Evolutionary conservation across 179 eudicot species (phyloP).

Genomic region (Drosera spatulata): DNA sequence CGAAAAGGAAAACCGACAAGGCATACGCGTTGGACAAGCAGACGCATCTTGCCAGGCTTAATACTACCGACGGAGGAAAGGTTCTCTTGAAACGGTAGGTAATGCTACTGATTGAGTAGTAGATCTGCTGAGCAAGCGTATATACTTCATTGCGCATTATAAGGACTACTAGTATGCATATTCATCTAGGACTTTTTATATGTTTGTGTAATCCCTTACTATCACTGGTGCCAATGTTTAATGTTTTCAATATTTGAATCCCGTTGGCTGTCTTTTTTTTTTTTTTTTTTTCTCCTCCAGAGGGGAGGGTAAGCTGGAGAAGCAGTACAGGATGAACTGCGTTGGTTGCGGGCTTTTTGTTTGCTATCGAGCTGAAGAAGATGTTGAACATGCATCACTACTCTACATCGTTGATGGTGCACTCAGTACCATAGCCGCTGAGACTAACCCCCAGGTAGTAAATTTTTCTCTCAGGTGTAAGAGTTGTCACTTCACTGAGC

Average conservation of each 20-base stretch:
- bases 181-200: no score
- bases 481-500: no score
- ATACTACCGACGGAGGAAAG: conserved; percentile 72
- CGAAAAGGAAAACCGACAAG: conserved; percentile 91
- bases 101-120: conserved; percentile 49
- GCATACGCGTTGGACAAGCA: conserved; percentile 83
- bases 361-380: conserved; percentile 92
- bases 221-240: no score
- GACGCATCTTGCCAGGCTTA: conserved; percentile 89
- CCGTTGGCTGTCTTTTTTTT: background rate
- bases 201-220: no score
- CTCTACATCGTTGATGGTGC: conserved; percentile 83
- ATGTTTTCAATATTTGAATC: no score
- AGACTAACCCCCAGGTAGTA: conserved; percentile 84
- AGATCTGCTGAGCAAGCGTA: background rate
- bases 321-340: conserved; percentile 87
- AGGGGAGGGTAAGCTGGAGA: conserved; percentile 92
- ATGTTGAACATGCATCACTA: conserved; percentile 59
- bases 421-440: conserved; percentile 92
- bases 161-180: no score
- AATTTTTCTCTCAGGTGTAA: no score
- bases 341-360: conserved; percentile 88
- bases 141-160: background rate
- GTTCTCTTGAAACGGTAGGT: conserved; percentile 19
- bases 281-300: conserved; percentile 19